These are phyloP conservation scores for Aspergillus alliaceus DNA, from an alignment of 2,329 filamentous ascomycete genomes.

Conservation along the genomic window DNA sequence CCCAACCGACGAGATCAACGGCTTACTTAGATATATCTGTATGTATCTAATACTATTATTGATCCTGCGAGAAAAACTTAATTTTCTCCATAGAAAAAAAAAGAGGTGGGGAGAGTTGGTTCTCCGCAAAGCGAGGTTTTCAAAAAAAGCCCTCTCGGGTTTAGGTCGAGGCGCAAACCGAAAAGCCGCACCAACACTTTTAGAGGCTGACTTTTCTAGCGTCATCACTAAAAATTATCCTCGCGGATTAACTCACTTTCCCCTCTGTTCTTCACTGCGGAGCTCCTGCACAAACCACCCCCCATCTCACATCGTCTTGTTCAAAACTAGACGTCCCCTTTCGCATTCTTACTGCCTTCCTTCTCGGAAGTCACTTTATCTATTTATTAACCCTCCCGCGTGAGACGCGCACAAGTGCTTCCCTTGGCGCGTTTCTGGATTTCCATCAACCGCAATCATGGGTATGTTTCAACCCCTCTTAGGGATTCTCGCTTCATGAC, in stretches of 20 bases:
- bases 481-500: conserved; percentile 6
- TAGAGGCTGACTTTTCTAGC: conserved; percentile 43
- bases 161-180: conserved; percentile 22
- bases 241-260: conserved; percentile 39
- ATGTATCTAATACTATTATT: no score
- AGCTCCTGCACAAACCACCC: conserved; percentile 21
- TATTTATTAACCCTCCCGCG: conserved; percentile 18
- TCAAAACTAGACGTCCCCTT: conserved; percentile 16
- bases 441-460: conserved; percentile 59
- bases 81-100: not conserved
- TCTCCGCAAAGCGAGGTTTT: conserved; percentile 1
- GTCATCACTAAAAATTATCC: conserved; percentile 45
- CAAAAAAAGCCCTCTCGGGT: conserved; percentile 20
- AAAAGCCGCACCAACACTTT: conserved; percentile 28
- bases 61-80: not conserved
- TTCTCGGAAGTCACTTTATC: conserved; percentile 17
- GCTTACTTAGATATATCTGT: no score
- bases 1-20: not conserved
- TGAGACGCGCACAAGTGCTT: conserved; percentile 41
- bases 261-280: conserved; percentile 26
- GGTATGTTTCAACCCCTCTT: conserved; percentile 38
- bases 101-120: not conserved
- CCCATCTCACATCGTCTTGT: conserved; percentile 15
- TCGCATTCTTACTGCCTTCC: conserved; percentile 21
- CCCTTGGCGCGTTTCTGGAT: conserved; percentile 40